Base-by-base conservation (phyloP, 1,284 basidiomycete species). In the Ceratobasidium sp. region DNA sequence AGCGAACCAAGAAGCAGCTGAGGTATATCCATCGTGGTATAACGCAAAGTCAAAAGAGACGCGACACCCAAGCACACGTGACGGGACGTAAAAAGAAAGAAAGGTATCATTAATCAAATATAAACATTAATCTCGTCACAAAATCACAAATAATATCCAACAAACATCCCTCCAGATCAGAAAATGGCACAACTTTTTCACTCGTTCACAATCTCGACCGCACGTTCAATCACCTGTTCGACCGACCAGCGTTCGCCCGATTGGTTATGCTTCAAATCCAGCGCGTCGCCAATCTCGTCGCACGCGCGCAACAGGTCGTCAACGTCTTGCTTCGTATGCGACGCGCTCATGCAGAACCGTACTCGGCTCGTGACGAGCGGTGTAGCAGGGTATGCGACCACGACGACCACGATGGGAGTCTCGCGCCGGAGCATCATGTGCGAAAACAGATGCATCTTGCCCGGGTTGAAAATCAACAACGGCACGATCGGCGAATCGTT, bases 271-370 rank as follows among this genome's bases (percentile, higher is more conserved):
- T 94, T 97, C 85, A 99, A 86, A 84, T 96, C 94, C 77, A 99
- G 87, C 44, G 95, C 83, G 82, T 93, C 91, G 40, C 98, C 97
- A 79, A 99, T 88, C 86, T 99, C 97, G 86, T 98, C 96, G 83
- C 94, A 96, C 6, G 97, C 97, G 57, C 89, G 87, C 61, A 99
- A 87, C 46, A 99, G 86, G 40, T 88, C 87, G 86, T 99, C 97
- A 75, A 99, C 91, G 83, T 99, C 98, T 83, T 96, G 93, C 88
- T 99, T 99, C 78, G 97, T 99, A 87, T 99, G 97, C 74, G 96
- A 89, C 4, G 97, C 94, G 77, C 94, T 96, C 28, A 99, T 89
- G 84, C 98, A 99, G 89, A 99, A 99, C 82, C 97, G 89, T 54
- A 97, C 96, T 28, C 98, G 91, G 61, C 92, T 91, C 1, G 95